A percentile compares a stretch with the other conserved stretches of the same genome.
These are phyloP conservation scores for Helianthus annuus DNA, from an alignment of 129 eudicot genomes.

Conservation along the genomic window HanXRQr2.0-SUNRISE NC_035436.2:185538795-185539294, in stretches of 20 bases:
- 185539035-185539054: not conserved
- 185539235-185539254: not conserved
- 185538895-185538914: not conserved
- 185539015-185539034: constrained; percentile 8
- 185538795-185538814: constrained; percentile 5
- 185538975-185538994: constrained; percentile 7
- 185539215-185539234: not conserved
- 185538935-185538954: not conserved
- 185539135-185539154: constrained; percentile 4
- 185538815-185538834: not conserved
- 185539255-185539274: not conserved
- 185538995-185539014: not conserved
- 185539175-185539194: not conserved
- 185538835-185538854: not conserved
- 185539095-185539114: not conserved
- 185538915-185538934: not conserved
- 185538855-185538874: not conserved
- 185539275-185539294: not conserved
- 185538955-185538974: not conserved
- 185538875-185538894: constrained; percentile 1
- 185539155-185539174: not conserved
- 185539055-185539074: not conserved
- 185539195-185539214: not conserved
- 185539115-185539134: constrained; percentile 2
- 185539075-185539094: not conserved